Evolutionary conservation across 1,284 basidiomycete genomes (phyloP).

Genomic region (Inonotus hispidus): DNA sequence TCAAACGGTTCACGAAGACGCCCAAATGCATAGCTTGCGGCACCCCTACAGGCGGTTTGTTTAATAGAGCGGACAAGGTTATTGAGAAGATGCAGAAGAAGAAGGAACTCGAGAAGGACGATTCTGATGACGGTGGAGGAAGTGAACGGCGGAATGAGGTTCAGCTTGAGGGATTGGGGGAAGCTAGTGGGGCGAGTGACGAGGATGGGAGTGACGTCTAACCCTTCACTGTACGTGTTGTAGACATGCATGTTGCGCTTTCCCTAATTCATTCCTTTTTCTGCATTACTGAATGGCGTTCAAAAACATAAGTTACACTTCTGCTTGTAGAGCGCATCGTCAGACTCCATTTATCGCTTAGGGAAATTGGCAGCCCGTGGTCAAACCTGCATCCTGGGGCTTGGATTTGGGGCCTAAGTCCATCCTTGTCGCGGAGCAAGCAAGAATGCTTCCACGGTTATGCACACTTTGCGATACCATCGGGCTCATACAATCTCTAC

Average conservation of each 20-base stretch:
- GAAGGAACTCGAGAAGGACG: constrained; percentile 43
- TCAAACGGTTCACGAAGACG: constrained; percentile 89
- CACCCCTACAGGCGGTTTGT: constrained; percentile 89
- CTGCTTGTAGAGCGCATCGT: not conserved
- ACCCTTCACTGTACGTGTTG: not conserved
- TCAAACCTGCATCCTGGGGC: no score
- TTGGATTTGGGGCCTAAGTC: no score
- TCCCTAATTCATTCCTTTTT: not conserved
- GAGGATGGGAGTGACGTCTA: constrained; percentile 28
- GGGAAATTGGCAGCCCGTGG: no score
- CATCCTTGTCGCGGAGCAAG: no score
- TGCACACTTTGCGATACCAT: no score
- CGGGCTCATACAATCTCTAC: no score
- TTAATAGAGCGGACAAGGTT: constrained; percentile 84
- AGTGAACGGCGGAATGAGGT: constrained; percentile 34
- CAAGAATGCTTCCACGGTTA: no score
- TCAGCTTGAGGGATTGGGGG: constrained; percentile 58
- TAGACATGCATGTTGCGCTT: not conserved
- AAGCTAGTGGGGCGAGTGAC: constrained; percentile 31
- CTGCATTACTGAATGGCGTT: not conserved
- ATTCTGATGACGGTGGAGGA: constrained; percentile 36
- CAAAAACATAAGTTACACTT: not conserved
- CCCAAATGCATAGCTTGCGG: constrained; percentile 96
- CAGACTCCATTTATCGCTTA: no score
- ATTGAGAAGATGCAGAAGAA: constrained; percentile 73